Evolutionary conservation across 352 stramenopile genomes (phyloP).

Genomic region (Pythium inflatum): DNA sequence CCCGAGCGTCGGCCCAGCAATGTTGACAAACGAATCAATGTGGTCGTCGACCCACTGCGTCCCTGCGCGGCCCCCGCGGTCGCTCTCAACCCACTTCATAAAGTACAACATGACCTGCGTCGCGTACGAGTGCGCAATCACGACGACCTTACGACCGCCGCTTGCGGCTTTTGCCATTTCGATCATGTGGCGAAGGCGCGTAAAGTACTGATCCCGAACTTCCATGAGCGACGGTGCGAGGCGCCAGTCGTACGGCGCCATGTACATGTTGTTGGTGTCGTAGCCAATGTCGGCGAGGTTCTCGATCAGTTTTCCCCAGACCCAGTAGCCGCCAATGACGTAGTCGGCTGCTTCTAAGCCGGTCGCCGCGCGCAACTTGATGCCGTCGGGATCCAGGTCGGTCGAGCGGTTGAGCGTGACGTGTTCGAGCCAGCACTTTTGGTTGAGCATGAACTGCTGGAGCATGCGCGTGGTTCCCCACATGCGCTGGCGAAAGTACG

Average conservation of each 20-base stretch:
- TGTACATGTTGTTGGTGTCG: slow-evolving; percentile 90
- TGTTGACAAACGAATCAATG: slow-evolving; percentile 92
- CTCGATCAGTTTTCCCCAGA: slow-evolving; percentile 93
- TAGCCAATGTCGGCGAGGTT: slow-evolving; percentile 93
- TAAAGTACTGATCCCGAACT: slow-evolving; percentile 88
- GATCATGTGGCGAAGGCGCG: slow-evolving; percentile 92
- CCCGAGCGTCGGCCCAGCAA: slow-evolving; percentile 94
- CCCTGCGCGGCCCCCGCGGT: slow-evolving; percentile 83
- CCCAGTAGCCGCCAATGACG: slow-evolving; percentile 94
- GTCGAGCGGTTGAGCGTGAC: slow-evolving; percentile 91
- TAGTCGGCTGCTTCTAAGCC: slow-evolving; percentile 94
- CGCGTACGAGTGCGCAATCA: slow-evolving; percentile 94
- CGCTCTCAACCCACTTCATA: slow-evolving; percentile 93
- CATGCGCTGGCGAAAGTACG: slow-evolving; percentile 92
- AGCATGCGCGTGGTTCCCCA: slow-evolving; percentile 92
- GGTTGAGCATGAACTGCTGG: slow-evolving; percentile 88
- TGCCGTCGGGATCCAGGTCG: slow-evolving; percentile 86
- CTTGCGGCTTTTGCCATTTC: slow-evolving; percentile 85
- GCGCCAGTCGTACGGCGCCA: slow-evolving; percentile 88
- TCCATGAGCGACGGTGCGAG: slow-evolving; percentile 77
- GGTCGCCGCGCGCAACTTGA: slow-evolving; percentile 78
- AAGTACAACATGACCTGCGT: slow-evolving; percentile 94
- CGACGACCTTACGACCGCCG: slow-evolving; percentile 85
- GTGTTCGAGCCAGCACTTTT: slow-evolving; percentile 93
- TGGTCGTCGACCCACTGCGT: slow-evolving; percentile 93